Evolutionary conservation across 768 basidiomycete genomes (phyloP).

Genomic region (Pluteus cervinus): DNA sequence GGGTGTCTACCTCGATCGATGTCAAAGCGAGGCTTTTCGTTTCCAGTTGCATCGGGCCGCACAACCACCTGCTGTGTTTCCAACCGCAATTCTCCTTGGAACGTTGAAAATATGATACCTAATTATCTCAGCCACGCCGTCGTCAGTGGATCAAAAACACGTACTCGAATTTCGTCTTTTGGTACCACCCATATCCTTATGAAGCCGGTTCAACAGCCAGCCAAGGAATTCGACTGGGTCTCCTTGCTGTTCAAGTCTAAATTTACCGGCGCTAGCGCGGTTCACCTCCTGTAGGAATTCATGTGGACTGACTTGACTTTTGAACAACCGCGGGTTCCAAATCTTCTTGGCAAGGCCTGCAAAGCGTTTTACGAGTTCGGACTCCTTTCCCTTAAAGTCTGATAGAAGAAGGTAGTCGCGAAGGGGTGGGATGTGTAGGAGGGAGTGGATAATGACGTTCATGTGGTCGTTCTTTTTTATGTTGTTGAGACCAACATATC

Average conservation of each 20-base stretch:
- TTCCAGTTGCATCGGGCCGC: conserved; percentile 67
- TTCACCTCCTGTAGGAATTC: conserved; percentile 97
- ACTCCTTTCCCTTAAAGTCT: conserved; percentile 63
- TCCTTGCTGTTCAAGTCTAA: conserved; percentile 89
- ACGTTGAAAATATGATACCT: conserved; percentile 91
- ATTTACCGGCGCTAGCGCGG: conserved; percentile 83
- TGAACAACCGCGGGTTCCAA: conserved; percentile 96
- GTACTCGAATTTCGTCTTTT: conserved; percentile 86
- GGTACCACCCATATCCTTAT: conserved; percentile 92
- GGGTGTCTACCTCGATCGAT: conserved; percentile 76
- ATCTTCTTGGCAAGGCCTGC: conserved; percentile 84
- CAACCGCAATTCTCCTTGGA: conserved; percentile 90
- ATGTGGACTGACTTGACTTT: conserved; percentile 97
- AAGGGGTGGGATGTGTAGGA: conserved; percentile 86
- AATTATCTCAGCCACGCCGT: conserved; percentile 12
- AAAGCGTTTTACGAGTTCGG: conserved; percentile 87
- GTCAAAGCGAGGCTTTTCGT: conserved; percentile 86
- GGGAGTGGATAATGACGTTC: conserved; percentile 93
- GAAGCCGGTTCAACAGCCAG: conserved; percentile 92
- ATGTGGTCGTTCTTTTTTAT: conserved; percentile 97
- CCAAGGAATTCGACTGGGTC: conserved; percentile 95
- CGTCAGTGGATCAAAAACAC: conserved; percentile 21
- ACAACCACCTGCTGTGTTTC: conserved; percentile 93
- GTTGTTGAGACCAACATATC: conserved; percentile 95
- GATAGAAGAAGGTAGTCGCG: conserved; percentile 84